phyloP scores from a whole-genome alignment of 345 rosid species.

The Zanthoxylum bungeanum region DNA sequence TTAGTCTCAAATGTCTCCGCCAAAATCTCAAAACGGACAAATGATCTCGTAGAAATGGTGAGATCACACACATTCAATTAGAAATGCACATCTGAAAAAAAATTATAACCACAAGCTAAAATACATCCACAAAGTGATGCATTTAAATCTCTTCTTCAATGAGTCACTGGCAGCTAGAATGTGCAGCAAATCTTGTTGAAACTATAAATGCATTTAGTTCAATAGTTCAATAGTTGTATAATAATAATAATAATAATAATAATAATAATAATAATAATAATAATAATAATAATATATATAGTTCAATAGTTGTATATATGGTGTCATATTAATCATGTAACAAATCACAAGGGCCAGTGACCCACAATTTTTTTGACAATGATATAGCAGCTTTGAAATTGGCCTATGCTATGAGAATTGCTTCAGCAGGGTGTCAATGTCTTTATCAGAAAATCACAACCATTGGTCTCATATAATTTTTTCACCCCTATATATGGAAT shows the following conservation, averaged over 20 bases:
- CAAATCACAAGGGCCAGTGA: not conserved
- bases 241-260: too few species aligned
- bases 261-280: too few species aligned
- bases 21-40: too few species aligned
- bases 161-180: constrained; percentile 9
- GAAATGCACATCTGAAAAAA: too few species aligned
- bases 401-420: not conserved
- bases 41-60: too few species aligned
- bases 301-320: not conserved
- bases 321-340: not conserved
- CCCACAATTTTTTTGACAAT: not conserved
- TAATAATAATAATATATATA: too few species aligned
- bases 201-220: constrained; percentile 11
- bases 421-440: not conserved
- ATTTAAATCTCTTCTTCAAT: not conserved
- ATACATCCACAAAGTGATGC: not conserved
- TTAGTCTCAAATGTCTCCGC: too few species aligned
- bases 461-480: not conserved
- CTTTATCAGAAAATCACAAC: not conserved
- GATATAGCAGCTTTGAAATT: not conserved
- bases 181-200: constrained; percentile 13
- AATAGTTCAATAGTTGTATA: too few species aligned
- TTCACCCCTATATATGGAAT: not conserved
- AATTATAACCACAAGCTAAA: not conserved
- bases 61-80: too few species aligned